A percentile compares a stretch with the other conserved stretches of the same genome.
phyloP scores from a whole-genome alignment of 495 filamentous ascomycete genomes.

The Parmelia sp. region DNA sequence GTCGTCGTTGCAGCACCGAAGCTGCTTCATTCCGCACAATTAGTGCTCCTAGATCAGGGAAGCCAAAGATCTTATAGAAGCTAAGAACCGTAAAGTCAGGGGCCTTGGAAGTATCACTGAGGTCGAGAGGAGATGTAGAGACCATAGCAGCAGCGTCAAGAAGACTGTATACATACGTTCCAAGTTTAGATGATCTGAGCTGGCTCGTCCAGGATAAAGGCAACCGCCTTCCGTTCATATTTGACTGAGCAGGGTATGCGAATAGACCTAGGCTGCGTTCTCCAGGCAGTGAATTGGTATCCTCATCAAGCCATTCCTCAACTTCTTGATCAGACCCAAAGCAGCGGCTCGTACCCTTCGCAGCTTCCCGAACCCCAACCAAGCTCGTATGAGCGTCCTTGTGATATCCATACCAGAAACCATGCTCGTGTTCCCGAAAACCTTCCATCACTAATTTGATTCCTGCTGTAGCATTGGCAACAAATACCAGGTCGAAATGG shows the following conservation, averaged over 20 bases:
- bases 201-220: constrained; percentile 62
- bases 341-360: constrained; percentile 54
- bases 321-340: constrained; percentile 61
- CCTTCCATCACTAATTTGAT: constrained; percentile 80
- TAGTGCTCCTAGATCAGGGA: constrained; percentile 83
- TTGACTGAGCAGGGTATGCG: constrained; percentile 86
- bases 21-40: constrained; percentile 71
- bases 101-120: constrained; percentile 52
- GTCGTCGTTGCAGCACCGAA: constrained; percentile 53
- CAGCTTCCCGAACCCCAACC: constrained; percentile 72
- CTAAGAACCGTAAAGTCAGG: constrained; percentile 87
- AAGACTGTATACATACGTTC: constrained; percentile 54
- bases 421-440: constrained; percentile 54
- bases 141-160: constrained; percentile 87
- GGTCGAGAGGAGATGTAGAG: constrained; percentile 68
- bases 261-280: constrained; percentile 49
- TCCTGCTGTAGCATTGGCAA: constrained; percentile 85
- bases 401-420: constrained; percentile 82
- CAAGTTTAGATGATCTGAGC: constrained; percentile 37
- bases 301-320: constrained; percentile 55
- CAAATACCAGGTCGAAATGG: constrained; percentile 84
- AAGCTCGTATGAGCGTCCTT: constrained; percentile 81
- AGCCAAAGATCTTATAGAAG: constrained; percentile 97
- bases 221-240: constrained; percentile 79
- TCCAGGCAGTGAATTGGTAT: constrained; percentile 21